Conservation (phyloP, 2,329 filamentous ascomycete species). For the Neoarthrinium moseri region DNA sequence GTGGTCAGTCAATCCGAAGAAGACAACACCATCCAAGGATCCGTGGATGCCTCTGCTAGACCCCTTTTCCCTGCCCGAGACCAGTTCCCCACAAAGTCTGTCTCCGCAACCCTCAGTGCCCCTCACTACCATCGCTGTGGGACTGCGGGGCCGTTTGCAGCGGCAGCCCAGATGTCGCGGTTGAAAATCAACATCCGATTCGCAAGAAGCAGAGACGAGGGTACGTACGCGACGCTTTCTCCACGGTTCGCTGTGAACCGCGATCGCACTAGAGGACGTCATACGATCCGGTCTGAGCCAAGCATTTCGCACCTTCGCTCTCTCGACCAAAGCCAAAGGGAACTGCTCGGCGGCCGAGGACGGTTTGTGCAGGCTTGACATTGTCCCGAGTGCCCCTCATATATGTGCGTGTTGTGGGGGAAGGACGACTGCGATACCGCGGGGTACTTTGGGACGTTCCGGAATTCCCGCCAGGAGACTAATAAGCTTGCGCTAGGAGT, state of each 20-base stretch:
- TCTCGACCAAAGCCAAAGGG: background rate
- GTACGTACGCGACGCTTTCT: background rate
- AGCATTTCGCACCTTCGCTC: too few species aligned
- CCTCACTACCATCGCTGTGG: background rate
- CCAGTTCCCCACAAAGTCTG: background rate
- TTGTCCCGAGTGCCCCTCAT: slow-evolving; percentile 1
- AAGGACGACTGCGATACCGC: background rate
- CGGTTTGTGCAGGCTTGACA: slow-evolving; percentile 1
- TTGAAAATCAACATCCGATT: slow-evolving; percentile 3
- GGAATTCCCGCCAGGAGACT: slow-evolving; percentile 1
- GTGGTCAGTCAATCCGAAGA: too few species aligned
- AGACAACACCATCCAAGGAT: too few species aligned
- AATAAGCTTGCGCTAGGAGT: too few species aligned
- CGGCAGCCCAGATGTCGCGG: background rate
- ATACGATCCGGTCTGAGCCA: background rate
- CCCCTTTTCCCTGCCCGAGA: too few species aligned
- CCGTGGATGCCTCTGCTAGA: too few species aligned
- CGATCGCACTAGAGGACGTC: background rate
- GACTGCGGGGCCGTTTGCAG: background rate
- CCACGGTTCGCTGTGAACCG: background rate
- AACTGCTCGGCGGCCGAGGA: background rate
- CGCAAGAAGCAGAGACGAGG: background rate
- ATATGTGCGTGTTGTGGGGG: background rate
- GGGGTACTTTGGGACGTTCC: background rate
- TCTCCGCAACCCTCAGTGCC: background rate